Conservation (phyloP, 2,329 filamentous ascomycete species). For the Penicillium sp. region DNA sequence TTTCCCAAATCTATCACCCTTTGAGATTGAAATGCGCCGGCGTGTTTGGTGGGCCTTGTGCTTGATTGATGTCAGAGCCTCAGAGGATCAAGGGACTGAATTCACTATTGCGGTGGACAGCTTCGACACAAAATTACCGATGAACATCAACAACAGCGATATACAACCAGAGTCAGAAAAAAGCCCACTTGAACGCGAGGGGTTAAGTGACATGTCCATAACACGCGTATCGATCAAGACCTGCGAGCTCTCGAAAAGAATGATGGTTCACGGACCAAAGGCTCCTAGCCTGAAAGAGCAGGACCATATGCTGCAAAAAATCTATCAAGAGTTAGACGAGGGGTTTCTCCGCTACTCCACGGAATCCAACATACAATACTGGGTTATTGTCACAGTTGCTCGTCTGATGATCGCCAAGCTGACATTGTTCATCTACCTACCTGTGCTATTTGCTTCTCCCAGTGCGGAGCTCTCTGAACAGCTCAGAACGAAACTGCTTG, state of each 20-base stretch:
- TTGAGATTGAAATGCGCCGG: conserved; percentile 46
- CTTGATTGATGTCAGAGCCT: conserved; percentile 60
- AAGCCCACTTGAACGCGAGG: conserved; percentile 51
- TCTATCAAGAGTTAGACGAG: conserved; percentile 48
- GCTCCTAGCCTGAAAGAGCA: conserved; percentile 44
- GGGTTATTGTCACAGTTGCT: conserved; percentile 51
- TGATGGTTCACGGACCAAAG: conserved; percentile 34
- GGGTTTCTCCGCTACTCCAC: conserved; percentile 46
- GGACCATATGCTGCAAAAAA: conserved; percentile 47
- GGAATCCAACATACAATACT: conserved; percentile 47
- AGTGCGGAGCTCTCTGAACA: conserved; percentile 38
- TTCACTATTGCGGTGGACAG: conserved; percentile 59
- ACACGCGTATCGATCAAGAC: conserved; percentile 43
- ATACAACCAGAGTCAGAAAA: conserved; percentile 50
- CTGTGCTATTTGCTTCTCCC: conserved; percentile 46
- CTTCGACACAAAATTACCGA: conserved; percentile 60
- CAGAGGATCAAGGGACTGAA: conserved; percentile 65
- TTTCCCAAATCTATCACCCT: conserved; percentile 51
- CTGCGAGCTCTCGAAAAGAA: conserved; percentile 38
- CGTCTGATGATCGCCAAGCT: conserved; percentile 45
- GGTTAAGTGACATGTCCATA: conserved; percentile 57
- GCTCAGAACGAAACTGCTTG: conserved; percentile 39
- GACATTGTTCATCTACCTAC: conserved; percentile 55
- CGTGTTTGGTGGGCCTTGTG: conserved; percentile 41
- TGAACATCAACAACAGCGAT: conserved; percentile 54